phyloP scores from a whole-genome alignment of 1,284 basidiomycete species.

The Ustilago xerochloae region DNA sequence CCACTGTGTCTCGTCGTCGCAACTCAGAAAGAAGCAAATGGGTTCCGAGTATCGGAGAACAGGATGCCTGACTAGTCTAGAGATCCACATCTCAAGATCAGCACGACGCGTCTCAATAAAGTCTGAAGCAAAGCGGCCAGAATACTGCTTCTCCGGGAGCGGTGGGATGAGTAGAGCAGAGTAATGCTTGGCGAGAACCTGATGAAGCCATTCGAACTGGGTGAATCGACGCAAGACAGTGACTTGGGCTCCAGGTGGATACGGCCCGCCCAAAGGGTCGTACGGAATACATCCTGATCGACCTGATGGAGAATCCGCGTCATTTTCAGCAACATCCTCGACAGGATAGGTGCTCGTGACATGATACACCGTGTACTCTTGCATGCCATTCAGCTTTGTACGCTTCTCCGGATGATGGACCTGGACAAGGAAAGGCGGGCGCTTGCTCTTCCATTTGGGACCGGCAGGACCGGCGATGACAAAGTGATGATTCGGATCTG shows the following conservation, averaged over 20 bases:
- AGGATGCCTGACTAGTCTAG: constrained; percentile 79
- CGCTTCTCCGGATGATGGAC: constrained; percentile 83
- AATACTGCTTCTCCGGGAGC: constrained; percentile 83
- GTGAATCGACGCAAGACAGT: constrained; percentile 81
- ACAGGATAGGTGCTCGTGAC: constrained; percentile 79
- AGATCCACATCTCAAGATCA: constrained; percentile 82
- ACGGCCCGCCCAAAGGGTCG: constrained; percentile 43
- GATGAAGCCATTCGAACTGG: constrained; percentile 82
- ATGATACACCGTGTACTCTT: constrained; percentile 78
- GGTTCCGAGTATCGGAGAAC: constrained; percentile 81
- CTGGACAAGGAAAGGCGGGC: constrained; percentile 78
- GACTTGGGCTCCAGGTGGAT: constrained; percentile 35
- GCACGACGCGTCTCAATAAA: constrained; percentile 84
- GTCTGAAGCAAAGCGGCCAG: constrained; percentile 80
- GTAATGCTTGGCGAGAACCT: constrained; percentile 75
- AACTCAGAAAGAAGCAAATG: constrained; percentile 78
- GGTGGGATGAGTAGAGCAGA: constrained; percentile 82
- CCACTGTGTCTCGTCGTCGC: constrained; percentile 46
- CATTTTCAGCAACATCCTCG: neutral
- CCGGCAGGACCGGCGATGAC: constrained; percentile 75
- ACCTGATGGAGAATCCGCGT: neutral
- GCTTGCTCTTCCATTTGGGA: constrained; percentile 77
- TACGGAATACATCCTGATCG: constrained; percentile 36
- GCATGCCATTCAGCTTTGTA: constrained; percentile 74
- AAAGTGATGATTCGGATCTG: constrained; percentile 71